A percentile compares a stretch with the other conserved stretches of the same genome.
Conservation (phyloP, 2,329 filamentous ascomycete genomes). For the Fusarium palustre region DNA sequence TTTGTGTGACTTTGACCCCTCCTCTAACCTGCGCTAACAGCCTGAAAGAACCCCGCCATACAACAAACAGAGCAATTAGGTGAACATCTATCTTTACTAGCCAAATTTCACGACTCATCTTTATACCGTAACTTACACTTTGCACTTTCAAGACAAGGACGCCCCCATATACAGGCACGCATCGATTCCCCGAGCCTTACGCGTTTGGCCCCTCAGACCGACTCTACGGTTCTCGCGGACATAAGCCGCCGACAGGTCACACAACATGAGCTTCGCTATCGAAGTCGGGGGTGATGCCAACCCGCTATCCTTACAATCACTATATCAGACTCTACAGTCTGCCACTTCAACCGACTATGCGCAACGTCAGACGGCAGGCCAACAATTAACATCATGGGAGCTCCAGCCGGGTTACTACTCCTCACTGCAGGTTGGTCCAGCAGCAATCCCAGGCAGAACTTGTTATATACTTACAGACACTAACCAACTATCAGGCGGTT, state of each 20-base stretch:
- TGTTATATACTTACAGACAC: not conserved
- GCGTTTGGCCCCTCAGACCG: slow-evolving; percentile 16
- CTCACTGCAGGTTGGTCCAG: slow-evolving; percentile 70
- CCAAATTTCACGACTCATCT: slow-evolving; percentile 35
- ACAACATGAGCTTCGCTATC: slow-evolving; percentile 74
- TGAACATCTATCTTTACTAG: slow-evolving; percentile 29
- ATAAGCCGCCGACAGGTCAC: slow-evolving; percentile 36
- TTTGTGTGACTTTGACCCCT: slow-evolving; percentile 36
- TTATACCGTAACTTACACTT: slow-evolving; percentile 27
- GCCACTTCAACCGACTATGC: slow-evolving; percentile 72
- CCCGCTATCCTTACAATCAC: slow-evolving; percentile 71
- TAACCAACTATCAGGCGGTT: slow-evolving; percentile 66
- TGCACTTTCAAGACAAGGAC: slow-evolving; percentile 18
- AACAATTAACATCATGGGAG: slow-evolving; percentile 81
- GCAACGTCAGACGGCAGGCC: slow-evolving; percentile 74
- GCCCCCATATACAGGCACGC: slow-evolving; percentile 6
- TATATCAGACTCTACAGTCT: slow-evolving; percentile 72
- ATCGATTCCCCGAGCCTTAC: not conserved
- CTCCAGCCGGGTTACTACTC: slow-evolving; percentile 73
- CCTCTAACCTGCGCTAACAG: slow-evolving; percentile 32
- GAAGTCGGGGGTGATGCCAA: slow-evolving; percentile 86
- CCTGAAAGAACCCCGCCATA: slow-evolving; percentile 40
- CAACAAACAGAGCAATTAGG: slow-evolving; percentile 30
- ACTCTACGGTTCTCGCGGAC: slow-evolving; percentile 34
- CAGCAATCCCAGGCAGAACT: not conserved